Percentiles rank a stretch among this genome's conserved stretches.
phyloP scores from a whole-genome alignment of 306 rosid genomes.

The Sindora glabra region DNA sequence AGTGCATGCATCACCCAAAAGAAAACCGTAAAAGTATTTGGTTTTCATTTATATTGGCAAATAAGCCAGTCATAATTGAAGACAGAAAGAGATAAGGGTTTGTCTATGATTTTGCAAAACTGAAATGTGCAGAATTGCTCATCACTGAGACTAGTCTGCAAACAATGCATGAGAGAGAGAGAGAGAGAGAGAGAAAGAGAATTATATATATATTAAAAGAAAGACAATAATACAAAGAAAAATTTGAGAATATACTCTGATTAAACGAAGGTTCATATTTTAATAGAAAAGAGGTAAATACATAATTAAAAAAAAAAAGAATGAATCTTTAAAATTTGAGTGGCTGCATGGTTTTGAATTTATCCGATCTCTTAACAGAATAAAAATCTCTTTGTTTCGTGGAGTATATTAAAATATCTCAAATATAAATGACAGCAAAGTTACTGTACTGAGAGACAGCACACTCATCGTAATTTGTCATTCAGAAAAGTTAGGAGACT shows the following conservation, averaged over 20 bases:
- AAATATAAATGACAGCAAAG: too few relatives aligned
- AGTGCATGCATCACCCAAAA: neutral
- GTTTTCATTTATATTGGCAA: conserved; percentile 18
- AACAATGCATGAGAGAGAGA: neutral
- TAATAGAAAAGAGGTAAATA: too few relatives aligned
- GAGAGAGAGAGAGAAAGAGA: conserved; percentile 8
- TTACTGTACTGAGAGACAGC: too few relatives aligned
- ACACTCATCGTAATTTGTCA: neutral
- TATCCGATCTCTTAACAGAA: too few relatives aligned
- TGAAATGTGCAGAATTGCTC: conserved; percentile 36
- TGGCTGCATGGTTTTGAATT: too few relatives aligned
- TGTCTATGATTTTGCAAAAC: conserved; percentile 38
- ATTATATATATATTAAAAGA: neutral
- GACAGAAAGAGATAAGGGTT: conserved; percentile 34
- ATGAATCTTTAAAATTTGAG: too few relatives aligned
- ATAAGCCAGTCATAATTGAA: conserved; percentile 35
- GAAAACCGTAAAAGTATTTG: neutral
- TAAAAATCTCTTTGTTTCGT: too few relatives aligned
- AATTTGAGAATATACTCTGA: neutral
- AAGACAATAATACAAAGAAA: neutral
- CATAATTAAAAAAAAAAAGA: too few relatives aligned
- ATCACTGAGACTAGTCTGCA: conserved; percentile 34
- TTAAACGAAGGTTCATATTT: too few relatives aligned
- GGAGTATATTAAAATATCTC: too few relatives aligned
- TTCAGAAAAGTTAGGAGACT: neutral